A percentile compares a stretch with the other conserved stretches of the same genome.
Conservation (phyloP, 495 filamentous ascomycete species). For the Aspergillus sparsus region DNA sequence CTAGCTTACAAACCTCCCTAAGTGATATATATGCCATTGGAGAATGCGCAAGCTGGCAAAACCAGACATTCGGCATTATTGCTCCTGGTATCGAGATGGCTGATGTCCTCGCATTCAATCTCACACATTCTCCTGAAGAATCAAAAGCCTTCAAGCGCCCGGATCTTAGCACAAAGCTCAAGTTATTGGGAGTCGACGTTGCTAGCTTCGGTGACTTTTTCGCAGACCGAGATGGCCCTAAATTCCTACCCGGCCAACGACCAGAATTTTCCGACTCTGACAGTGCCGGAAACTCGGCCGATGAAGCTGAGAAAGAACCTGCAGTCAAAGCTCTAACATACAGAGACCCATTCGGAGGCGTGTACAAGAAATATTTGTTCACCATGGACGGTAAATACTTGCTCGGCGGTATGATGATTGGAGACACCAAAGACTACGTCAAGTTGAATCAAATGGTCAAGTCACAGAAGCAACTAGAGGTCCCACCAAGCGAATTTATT, state of each 20-base stretch:
- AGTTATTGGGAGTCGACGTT: conserved; percentile 90
- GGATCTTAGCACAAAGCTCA: conserved; percentile 91
- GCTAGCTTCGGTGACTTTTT: conserved; percentile 98
- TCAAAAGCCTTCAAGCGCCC: conserved; percentile 76
- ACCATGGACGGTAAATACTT: conserved; percentile 91
- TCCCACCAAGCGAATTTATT: conserved; percentile 88
- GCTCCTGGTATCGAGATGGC: conserved; percentile 97
- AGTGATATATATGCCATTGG: conserved; percentile 86
- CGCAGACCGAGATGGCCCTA: conserved; percentile 85
- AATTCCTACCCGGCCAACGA: conserved; percentile 62
- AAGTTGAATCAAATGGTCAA: conserved; percentile 95
- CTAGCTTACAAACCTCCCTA: conserved; percentile 68
- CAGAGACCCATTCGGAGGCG: conserved; percentile 88
- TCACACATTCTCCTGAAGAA: conserved; percentile 78
- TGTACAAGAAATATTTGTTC: conserved; percentile 97
- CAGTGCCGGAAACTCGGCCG: conserved; percentile 25
- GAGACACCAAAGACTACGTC: conserved; percentile 91
- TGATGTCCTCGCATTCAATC: conserved; percentile 91
- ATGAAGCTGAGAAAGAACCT: conserved; percentile 43
- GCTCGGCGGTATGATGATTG: conserved; percentile 98
- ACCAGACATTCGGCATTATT: conserved; percentile 90
- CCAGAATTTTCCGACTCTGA: conserved; percentile 30
- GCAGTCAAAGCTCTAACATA: conserved; percentile 87
- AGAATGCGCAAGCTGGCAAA: conserved; percentile 94
- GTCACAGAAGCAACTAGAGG: conserved; percentile 76